Conservation (phyloP, 805 yeast genomes). For the Wickerhamiella hasegawae region DNA sequence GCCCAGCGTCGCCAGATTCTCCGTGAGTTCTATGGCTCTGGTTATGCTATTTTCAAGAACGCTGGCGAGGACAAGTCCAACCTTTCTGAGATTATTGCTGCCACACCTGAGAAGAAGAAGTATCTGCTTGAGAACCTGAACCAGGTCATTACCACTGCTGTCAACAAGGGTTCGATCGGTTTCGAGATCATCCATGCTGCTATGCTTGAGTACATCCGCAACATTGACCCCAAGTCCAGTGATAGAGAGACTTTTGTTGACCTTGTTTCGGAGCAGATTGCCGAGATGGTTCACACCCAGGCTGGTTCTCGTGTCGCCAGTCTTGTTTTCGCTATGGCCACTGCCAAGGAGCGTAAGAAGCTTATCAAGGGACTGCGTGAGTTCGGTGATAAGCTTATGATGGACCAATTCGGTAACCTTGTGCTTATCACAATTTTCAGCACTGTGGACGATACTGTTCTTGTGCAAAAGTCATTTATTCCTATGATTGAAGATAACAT, state of each 20-base stretch:
- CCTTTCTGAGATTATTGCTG: constrained; percentile 49
- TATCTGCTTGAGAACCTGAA: constrained; percentile 58
- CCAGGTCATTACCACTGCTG: constrained; percentile 77
- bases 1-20: constrained; percentile 83
- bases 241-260: constrained; percentile 74
- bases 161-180: constrained; percentile 90
- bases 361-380: constrained; percentile 57
- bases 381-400: constrained; percentile 60
- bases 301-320: constrained; percentile 91
- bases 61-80: constrained; percentile 44
- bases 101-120: constrained; percentile 61
- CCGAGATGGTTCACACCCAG: constrained; percentile 87
- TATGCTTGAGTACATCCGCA: constrained; percentile 71
- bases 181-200: constrained; percentile 93
- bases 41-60: constrained; percentile 79
- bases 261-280: constrained; percentile 69
- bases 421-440: constrained; percentile 66
- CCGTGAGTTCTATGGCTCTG: constrained; percentile 93
- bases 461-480: constrained; percentile 56
- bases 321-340: constrained; percentile 60
- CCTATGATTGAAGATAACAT: constrained; percentile 35
- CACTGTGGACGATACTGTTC: constrained; percentile 87
- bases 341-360: constrained; percentile 80
- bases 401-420: constrained; percentile 72
- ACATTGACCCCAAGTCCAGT: constrained; percentile 37